Conservation (phyloP, 345 rosid species). For the Microcos paniculata region DNA sequence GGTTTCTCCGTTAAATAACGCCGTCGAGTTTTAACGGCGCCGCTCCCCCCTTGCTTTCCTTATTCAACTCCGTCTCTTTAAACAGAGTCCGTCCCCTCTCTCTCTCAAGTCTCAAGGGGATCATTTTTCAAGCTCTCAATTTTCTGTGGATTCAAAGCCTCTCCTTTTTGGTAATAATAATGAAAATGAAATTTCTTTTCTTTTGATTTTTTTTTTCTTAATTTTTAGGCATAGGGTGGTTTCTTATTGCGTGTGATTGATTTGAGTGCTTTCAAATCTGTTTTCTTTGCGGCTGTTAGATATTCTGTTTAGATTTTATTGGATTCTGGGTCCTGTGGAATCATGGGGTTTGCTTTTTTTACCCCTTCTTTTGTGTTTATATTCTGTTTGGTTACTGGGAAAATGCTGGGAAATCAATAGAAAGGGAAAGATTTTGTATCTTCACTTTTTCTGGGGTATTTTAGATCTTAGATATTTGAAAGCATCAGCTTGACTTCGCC, state of each 20-base stretch:
- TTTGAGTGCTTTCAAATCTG: conserved; percentile 32
- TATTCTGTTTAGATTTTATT: conserved; percentile 26
- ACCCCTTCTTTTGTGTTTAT: background rate
- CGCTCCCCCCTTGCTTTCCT: conserved; percentile 8
- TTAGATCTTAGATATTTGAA: conserved; percentile 20
- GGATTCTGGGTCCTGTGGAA: conserved; percentile 16
- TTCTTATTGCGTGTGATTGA: conserved; percentile 18
- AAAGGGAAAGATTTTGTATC: background rate
- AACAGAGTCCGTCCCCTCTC: conserved; percentile 31
- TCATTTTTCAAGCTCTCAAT: conserved; percentile 31
- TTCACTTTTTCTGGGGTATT: conserved; percentile 5
- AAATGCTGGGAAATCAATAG: conserved; percentile 16
- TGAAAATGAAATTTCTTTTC: conserved; percentile 12
- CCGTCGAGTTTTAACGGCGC: conserved; percentile 10
- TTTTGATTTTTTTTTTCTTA: background rate
- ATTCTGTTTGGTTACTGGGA: conserved; percentile 22
- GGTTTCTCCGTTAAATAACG: conserved; percentile 42
- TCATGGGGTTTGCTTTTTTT: conserved; percentile 11
- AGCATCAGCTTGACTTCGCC: background rate
- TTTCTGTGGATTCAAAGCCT: conserved; percentile 36
- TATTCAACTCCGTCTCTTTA: conserved; percentile 36
- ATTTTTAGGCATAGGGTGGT: conserved; percentile 12
- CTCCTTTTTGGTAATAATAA: conserved; percentile 35
- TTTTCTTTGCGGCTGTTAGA: conserved; percentile 17
- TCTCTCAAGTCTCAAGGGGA: conserved; percentile 23